These are phyloP conservation scores for Arthrobotrys pseudoclavata DNA, from an alignment of 2,329 filamentous ascomycete genomes.

Conservation along the genomic window DNA sequence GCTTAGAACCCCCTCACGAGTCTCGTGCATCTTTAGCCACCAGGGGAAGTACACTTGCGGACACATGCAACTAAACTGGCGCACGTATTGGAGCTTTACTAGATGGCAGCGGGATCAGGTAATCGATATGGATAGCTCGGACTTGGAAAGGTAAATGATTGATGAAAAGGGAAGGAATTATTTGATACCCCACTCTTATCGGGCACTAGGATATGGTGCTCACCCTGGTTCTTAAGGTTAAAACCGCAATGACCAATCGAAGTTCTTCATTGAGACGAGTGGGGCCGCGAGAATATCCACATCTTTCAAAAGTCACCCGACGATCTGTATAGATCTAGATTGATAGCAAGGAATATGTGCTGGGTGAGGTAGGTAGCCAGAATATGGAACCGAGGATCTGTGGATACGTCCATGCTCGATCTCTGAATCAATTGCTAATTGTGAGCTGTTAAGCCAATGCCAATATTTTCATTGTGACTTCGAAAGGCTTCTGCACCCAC, in stretches of 20 bases:
- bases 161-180: slow-evolving; percentile 52
- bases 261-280: slow-evolving; percentile 12
- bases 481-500: not conserved
- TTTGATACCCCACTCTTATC: slow-evolving; percentile 20
- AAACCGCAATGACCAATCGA: slow-evolving; percentile 16
- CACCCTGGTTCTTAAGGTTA: slow-evolving; percentile 17
- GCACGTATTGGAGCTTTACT: slow-evolving; percentile 4
- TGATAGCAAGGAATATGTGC: slow-evolving; percentile 13
- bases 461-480: slow-evolving; percentile 22
- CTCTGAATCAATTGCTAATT: slow-evolving; percentile 23
- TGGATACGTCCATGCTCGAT: slow-evolving; percentile 18
- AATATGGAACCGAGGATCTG: slow-evolving; percentile 11
- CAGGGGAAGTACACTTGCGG: not conserved
- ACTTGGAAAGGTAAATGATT: slow-evolving; percentile 32
- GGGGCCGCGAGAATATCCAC: slow-evolving; percentile 3
- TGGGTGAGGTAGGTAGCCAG: slow-evolving; percentile 15
- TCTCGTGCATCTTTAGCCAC: not conserved
- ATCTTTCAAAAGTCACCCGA: slow-evolving; percentile 10
- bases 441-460: slow-evolving; percentile 29
- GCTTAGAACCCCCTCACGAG: not conserved
- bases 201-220: slow-evolving; percentile 21
- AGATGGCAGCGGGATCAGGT: slow-evolving; percentile 8
- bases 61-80: slow-evolving; percentile 37
- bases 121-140: slow-evolving; percentile 22
- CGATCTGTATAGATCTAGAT: slow-evolving; percentile 47